Conservation (phyloP, 495 filamentous ascomycete genomes). For the Diplogelasinospora grovesii region DNA sequence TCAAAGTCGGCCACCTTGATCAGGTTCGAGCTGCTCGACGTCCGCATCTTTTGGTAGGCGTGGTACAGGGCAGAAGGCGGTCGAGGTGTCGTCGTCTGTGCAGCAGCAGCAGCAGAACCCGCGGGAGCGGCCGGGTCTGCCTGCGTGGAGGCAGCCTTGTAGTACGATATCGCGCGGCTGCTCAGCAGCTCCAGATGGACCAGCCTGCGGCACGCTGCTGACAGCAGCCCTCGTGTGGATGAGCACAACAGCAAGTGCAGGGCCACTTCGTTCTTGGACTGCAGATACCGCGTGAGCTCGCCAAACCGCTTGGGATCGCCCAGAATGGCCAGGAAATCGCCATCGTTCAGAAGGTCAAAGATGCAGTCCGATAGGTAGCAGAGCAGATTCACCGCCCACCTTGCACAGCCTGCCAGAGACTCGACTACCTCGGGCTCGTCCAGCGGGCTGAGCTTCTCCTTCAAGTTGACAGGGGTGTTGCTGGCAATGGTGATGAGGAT, state of each 20-base stretch:
- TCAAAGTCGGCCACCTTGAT: constrained; percentile 45
- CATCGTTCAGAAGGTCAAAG: constrained; percentile 53
- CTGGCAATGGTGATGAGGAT: constrained; percentile 58
- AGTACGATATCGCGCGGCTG: constrained; percentile 31
- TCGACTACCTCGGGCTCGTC: constrained; percentile 59
- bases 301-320: constrained; percentile 38
- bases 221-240: constrained; percentile 64
- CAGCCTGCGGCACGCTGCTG: constrained; percentile 60
- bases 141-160: no score
- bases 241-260: constrained; percentile 67
- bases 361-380: constrained; percentile 63
- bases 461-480: constrained; percentile 32
- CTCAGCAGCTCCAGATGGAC: constrained; percentile 37
- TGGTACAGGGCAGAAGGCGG: constrained; percentile 29
- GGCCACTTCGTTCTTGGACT: constrained; percentile 43
- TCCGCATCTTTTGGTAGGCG: constrained; percentile 44
- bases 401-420: constrained; percentile 47
- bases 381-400: constrained; percentile 64
- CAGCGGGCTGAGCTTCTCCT: constrained; percentile 44
- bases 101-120: no score
- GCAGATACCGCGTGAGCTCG: constrained; percentile 40
- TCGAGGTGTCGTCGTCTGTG: no score
- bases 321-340: constrained; percentile 39
- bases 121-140: constrained; percentile 14
- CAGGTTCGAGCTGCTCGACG: constrained; percentile 30